These are phyloP conservation scores for Fusarium sublunatum DNA, from an alignment of 2,329 filamentous ascomycete genomes.

Conservation along the genomic window DNA sequence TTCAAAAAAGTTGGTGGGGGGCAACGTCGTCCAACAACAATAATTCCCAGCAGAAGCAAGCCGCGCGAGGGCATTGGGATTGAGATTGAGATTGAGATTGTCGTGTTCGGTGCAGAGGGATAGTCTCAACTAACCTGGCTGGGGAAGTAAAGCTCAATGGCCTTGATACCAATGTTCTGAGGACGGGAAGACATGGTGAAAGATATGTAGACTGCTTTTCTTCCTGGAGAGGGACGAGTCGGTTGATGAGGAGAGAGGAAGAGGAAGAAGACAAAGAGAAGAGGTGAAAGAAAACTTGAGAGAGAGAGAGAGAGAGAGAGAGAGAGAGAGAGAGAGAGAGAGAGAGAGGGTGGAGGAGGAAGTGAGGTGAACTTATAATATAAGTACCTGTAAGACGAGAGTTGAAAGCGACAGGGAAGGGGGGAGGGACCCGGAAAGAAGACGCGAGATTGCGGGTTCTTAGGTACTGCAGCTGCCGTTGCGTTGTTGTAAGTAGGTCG, in stretches of 20 bases:
- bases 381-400: conserved; percentile 15
- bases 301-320: conserved; percentile 31
- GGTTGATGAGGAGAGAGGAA: conserved; percentile 21
- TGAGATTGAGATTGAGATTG: conserved; percentile 12
- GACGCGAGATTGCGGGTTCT: conserved; percentile 43
- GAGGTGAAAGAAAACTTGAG: conserved; percentile 29
- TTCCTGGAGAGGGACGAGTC: conserved; percentile 22
- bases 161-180: conserved; percentile 91
- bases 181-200: conserved; percentile 77
- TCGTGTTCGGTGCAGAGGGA: conserved; percentile 19
- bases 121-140: conserved; percentile 73
- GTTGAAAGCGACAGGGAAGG: conserved; percentile 14
- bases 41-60: conserved; percentile 13
- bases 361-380: conserved; percentile 35
- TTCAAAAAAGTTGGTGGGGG: conserved; percentile 38
- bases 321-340: conserved; percentile 30
- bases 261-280: conserved; percentile 29
- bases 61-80: conserved; percentile 8
- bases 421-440: conserved; percentile 34
- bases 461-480: neutral
- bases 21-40: conserved; percentile 34
- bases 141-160: conserved; percentile 90
- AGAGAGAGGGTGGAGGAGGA: conserved; percentile 27
- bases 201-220: conserved; percentile 10
- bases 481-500: neutral